Evolutionary conservation across 441 rosid species (phyloP), one percentile per base, ranked within the genome.

Genomic region (Brassica hybrid): DNA sequence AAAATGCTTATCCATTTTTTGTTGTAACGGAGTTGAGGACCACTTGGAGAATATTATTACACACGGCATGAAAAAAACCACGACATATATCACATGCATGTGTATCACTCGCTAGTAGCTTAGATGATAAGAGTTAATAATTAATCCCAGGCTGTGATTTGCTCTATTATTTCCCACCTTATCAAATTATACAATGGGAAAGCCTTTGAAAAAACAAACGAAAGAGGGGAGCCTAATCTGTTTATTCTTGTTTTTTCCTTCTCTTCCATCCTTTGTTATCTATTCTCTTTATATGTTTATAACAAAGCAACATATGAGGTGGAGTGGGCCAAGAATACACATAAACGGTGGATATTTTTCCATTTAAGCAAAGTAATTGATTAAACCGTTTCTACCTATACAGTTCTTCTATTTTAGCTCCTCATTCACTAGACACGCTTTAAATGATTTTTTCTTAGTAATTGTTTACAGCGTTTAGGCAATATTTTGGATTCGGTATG

Each of bases 91-190:
- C 8, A 38, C 19, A 58, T 38, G 8, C 34, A 70, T 18, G 64
- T 57, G 64, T 17, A 67, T 75, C 38, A 58, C 21, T 67, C 13
- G 62, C 14, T 58, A 58, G 62, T 58, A 30, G 60, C 25, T 27
- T 13, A 30, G 54, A 48, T 19, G 56, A 61, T 23, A 45, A 62
- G 11, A 69, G 32, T 52, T 59, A 48, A 17, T 48, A 45, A 14
- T n/a, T 67, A 68, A 69, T 9, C 36, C 17, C 74, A 76, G 74
- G 69, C 74, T 69, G 79, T 76, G 54, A 76, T 60, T 43, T 61
- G 64, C 56, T 76, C 79, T 32, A 68, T 68, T 48, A 76, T 76
- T 69, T 68, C 25, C 23, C 12, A 45, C 61, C 13, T 14, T 75
- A 17, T 66, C 30, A 48, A 18, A 68, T 30, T 48, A 67, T 68